phyloP scores from a whole-genome alignment of 2,329 filamentous ascomycete species.

The Fusarium setosum region DNA sequence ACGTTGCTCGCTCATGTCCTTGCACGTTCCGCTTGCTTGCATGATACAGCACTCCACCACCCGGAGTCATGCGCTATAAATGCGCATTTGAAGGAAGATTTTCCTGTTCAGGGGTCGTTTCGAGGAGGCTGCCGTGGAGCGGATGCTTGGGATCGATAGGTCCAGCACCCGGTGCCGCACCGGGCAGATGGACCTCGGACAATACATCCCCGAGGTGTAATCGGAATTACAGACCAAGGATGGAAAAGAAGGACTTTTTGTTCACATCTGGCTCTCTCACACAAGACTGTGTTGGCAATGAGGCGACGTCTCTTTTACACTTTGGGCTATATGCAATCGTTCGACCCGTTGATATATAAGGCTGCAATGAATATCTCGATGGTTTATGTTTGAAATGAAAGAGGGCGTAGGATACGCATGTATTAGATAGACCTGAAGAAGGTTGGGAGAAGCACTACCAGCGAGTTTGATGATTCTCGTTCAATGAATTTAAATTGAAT shows the following conservation, averaged over 20 bases:
- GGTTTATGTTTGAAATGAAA: background rate
- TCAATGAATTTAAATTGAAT: background rate
- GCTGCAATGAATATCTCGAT: background rate
- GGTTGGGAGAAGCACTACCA: background rate
- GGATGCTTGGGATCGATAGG: background rate
- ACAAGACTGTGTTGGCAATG: background rate
- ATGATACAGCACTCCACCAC: background rate
- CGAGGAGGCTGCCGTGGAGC: background rate
- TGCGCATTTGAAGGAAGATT: background rate
- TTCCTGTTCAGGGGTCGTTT: background rate
- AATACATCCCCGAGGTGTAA: background rate
- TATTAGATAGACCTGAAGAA: background rate
- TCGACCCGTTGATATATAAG: conserved; percentile 6
- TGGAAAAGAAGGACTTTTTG: background rate
- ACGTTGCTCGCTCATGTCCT: background rate
- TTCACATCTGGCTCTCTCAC: background rate
- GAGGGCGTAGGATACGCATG: conserved; percentile 2
- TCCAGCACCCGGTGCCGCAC: background rate
- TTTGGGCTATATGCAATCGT: background rate
- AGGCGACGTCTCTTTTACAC: conserved; percentile 4
- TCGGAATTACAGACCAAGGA: background rate
- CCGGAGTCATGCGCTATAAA: background rate
- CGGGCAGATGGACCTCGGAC: background rate
- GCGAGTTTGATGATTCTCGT: background rate
- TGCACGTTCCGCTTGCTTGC: background rate